Evolutionary conservation across 2,329 filamentous ascomycete species (phyloP).

Genomic region (Alternaria rosae): DNA sequence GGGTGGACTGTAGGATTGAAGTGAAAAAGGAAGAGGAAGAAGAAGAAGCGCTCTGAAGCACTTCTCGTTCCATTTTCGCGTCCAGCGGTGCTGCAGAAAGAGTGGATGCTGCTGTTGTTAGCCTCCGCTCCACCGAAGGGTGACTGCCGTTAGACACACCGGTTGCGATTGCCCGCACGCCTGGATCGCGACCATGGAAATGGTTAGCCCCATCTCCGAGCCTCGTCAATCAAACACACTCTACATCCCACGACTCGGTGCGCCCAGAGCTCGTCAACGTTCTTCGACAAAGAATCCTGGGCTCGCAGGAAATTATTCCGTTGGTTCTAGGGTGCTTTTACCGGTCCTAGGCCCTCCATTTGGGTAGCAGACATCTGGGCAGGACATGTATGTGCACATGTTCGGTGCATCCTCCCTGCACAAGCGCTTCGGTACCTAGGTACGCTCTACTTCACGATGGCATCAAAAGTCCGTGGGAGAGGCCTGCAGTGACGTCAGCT

Average conservation of each 20-base stretch:
- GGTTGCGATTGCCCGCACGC: conserved; percentile 18
- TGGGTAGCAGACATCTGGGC: background rate
- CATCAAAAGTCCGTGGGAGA: background rate
- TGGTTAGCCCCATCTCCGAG: conserved; percentile 5
- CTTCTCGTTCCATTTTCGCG: conserved; percentile 25
- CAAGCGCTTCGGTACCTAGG: background rate
- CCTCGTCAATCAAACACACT: conserved; percentile 12
- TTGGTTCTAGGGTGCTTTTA: background rate
- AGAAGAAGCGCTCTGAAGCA: background rate
- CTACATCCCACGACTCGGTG: background rate
- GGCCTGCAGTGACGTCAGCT: conserved; percentile 8
- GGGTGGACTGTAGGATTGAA: background rate
- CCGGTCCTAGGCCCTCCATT: background rate
- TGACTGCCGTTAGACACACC: conserved; percentile 9
- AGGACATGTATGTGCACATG: background rate
- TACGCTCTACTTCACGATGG: background rate
- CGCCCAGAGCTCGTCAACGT: background rate
- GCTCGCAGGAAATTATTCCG: background rate
- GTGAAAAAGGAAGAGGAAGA: conserved; percentile 12
- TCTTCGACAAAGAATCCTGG: background rate
- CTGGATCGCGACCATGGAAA: conserved; percentile 12
- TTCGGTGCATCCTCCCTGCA: background rate
- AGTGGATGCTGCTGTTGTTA: conserved; percentile 24
- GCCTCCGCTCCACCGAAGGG: conserved; percentile 30
- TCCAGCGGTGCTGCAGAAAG: conserved; percentile 21